Base-by-base conservation (phyloP, 805 yeast genomes). In the Suhomyces vadensis region DNA sequence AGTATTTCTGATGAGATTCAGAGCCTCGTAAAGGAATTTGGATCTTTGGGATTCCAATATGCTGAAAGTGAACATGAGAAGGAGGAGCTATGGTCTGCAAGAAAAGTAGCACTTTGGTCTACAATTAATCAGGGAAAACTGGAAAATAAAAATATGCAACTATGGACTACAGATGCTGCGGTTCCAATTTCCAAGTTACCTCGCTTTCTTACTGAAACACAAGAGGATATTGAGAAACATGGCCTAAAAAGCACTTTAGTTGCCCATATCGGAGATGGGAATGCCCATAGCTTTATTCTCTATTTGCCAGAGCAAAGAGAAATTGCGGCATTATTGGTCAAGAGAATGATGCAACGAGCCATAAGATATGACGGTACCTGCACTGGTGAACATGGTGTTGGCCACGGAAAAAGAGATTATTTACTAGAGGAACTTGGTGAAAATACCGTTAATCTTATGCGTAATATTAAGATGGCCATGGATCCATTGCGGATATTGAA, bases 181-280 rank as follows among this genome's bases (percentile, higher is more conserved):
- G 94, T 87, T 11, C 95, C 95, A 2, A 74, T 87, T 39, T 83
- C 91, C 0, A 70, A 70, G 44, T 71, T 87, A 36, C 81, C 92
- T 2, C 65, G 69, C n/a, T 75, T 85, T 26, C 81, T 87, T 37
- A 69, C 74, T 22, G 81, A 75, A 37, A 80, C 89, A 2, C 79
- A 83, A 60, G 65, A 67, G 4, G 88, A 81, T 44, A 67, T 86
- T 52, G 76, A 74, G 41, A 57, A 62, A 3, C 74, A 79, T 21
- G 80, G 81, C 0, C 61, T 82, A 33, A 56, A 71, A 27, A 77
- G 80, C 39, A 79, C 87, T 1, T 77, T 83, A 23, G 78, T 86
- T 35, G 92, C 92, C 5, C 95, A 87, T 62, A 87, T 85, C 35
- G 94, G 94, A 23, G 95, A 87, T 60, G 94, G 94, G 26, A 87